Base-by-base conservation (phyloP, 306 rosid genomes). In the Bauhinia variegata region DNA sequence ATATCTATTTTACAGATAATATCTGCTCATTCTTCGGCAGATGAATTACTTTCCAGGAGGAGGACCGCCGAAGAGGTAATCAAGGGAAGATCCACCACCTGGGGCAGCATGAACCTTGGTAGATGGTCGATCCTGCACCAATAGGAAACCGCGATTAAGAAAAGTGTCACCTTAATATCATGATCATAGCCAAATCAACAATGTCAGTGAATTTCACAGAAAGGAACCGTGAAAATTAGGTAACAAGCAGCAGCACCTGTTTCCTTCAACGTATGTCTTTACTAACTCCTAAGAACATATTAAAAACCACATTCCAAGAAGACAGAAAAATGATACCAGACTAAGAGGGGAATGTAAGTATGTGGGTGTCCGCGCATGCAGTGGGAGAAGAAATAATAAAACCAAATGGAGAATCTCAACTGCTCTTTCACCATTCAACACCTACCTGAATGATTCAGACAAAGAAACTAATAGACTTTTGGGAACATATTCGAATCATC, bases 21-120 rank as follows among this genome's bases (percentile, higher is more conserved):
- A 78, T 39, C 28, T 51, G 76, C 56, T 18, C 67, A 34, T 50
- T 50, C 30, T 54, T 23, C 11, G 33, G 39, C n/a, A 54, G 53
- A 48, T 58, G 67, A 53, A 36, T 75, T 75, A 82, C 38, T 86
- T 88, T 71, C 83, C 78, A 33, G 75, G 1, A 4, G 51, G 51
- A 11, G 15, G 74, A 43, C 75, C 86, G 33, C 96, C 96, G 63
- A 89, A 89, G 76, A 89, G 89, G 74, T 89, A 89, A 11, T 54
- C 85, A 64, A 89, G 69, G 43, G 96, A 89, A 54, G 96, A 86
- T 76, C 96, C 92, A 1, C 96, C 96, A 7, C 96, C 96, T 0
- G 92, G 96, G 13, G 87, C 90, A 15, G 96, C 78, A 60, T 84
- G 96, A 76, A 89, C 96, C 78, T 89, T 86, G 48, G 92, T 89